Evolutionary conservation across 768 basidiomycete genomes (phyloP), one percentile per base, ranked within the genome.

Genomic region (Lactarius akahatsu): DNA sequence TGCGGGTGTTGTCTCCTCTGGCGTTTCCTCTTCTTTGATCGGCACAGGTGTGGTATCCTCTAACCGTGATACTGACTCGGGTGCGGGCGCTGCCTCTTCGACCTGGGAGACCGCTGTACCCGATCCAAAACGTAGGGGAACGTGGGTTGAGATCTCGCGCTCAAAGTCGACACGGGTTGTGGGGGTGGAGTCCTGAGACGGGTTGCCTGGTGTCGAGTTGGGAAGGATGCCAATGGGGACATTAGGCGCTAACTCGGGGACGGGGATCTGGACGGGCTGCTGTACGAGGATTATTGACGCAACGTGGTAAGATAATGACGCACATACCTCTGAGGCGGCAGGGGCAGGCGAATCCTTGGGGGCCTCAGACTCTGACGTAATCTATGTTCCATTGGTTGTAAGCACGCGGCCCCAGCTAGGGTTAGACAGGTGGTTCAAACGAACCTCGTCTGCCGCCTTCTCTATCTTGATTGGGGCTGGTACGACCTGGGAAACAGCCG

Each of bases 121-220:
- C 13, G 54, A 26, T 20, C 7, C 45, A 8, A 36, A 20, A 50
- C 20, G 50, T 8, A 59, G 26, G 4, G 60, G 66, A 5, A 61
- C 34, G 47, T 70, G 66, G n/a, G 69, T 70, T 10, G 66, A 61
- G 36, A n/a, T 50, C 52, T 70, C 60, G 9, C 57, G 26, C 20
- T 41, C 66, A 16, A 30, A 4, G 57, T 43, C 38, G 34, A 26
- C 34, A 30, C 45, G 34, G n/a, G 26, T 41, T 10, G 65, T 34
- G 11, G 61, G 36, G 41, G 43, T 26, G 18, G 62, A 20, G 23
- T 30, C 26, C n/a, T 38, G 34, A 23, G 34, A 36, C n/a, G 56
- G 5, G 34, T 0, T 2, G 26, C 26, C 52, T 5, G 16, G 41
- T 16, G 28, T 32, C 43, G 47, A 61, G 26, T 43, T 61, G n/a